phyloP scores from a whole-genome alignment of 1,284 basidiomycete species.

The Vanrija sp. region DNA sequence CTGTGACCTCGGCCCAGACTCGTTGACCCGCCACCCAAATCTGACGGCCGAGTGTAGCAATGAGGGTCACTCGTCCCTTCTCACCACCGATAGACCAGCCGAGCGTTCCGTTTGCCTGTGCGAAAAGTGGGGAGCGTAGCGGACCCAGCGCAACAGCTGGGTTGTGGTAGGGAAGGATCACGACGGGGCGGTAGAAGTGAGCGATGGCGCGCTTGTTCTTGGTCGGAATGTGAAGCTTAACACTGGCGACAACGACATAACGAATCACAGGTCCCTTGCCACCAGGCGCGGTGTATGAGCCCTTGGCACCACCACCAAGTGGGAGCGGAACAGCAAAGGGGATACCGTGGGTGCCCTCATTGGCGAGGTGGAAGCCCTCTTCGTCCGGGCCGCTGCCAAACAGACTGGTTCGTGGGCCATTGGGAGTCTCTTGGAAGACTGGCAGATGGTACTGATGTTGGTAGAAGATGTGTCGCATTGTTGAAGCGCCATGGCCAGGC shows the following conservation, averaged over 20 bases:
- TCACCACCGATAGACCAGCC: slow-evolving; percentile 60
- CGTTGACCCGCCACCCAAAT: slow-evolving; percentile 84
- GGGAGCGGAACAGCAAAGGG: slow-evolving; percentile 78
- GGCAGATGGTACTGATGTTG: slow-evolving; percentile 67
- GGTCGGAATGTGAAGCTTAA: slow-evolving; percentile 71
- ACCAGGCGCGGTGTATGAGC: slow-evolving; percentile 59
- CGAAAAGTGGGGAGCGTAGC: slow-evolving; percentile 61
- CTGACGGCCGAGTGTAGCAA: slow-evolving; percentile 67
- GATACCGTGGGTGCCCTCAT: slow-evolving; percentile 66
- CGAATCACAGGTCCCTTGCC: slow-evolving; percentile 58
- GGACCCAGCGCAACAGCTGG: slow-evolving; percentile 63
- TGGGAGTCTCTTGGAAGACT: slow-evolving; percentile 47
- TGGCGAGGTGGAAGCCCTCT: slow-evolving; percentile 66
- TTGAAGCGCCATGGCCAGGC: no score
- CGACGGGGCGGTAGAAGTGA: slow-evolving; percentile 84
- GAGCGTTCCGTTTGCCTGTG: slow-evolving; percentile 59
- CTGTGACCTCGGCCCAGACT: slow-evolving; percentile 65
- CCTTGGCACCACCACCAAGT: slow-evolving; percentile 67
- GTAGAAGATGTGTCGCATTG: slow-evolving; percentile 72
- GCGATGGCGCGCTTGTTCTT: slow-evolving; percentile 69
- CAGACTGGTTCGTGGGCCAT: slow-evolving; percentile 49
- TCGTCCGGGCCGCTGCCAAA: slow-evolving; percentile 59
- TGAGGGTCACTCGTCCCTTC: slow-evolving; percentile 65
- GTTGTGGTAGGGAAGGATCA: slow-evolving; percentile 76
- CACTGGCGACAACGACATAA: slow-evolving; percentile 80